These are phyloP conservation scores for Paramecium sonneborni DNA, from an alignment of 73 alveolate genomes.

Conservation along the genomic window DNA sequence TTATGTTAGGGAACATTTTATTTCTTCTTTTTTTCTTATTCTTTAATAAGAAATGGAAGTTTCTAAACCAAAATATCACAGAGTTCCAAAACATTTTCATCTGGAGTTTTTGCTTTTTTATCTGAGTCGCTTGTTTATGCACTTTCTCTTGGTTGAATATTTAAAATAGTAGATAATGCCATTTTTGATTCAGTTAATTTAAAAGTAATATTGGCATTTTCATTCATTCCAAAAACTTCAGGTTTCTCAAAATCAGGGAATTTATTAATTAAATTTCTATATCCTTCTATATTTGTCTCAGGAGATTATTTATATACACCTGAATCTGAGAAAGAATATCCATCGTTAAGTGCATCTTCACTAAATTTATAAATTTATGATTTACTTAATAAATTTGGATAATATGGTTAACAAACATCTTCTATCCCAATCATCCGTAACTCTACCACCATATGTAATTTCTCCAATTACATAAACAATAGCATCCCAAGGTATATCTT, in stretches of 20 bases:
- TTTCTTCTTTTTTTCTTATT: conserved; percentile 66
- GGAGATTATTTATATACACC: conserved; percentile 73
- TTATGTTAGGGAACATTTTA: conserved; percentile 72
- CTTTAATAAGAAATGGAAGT: conserved; percentile 57
- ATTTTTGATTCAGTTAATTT: conserved; percentile 43
- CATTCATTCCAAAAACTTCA: conserved; percentile 96
- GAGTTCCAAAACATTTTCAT: conserved; percentile 48
- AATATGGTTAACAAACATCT: conserved; percentile 90
- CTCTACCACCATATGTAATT: conserved; percentile 98
- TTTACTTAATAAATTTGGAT: conserved; percentile 65
- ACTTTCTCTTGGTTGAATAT: conserved; percentile 59
- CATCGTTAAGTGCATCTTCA: conserved; percentile 86
- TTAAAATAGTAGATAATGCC: conserved; percentile 24
- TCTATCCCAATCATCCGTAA: conserved; percentile 97
- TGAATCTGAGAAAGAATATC: conserved; percentile 70
- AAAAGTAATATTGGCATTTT: conserved; percentile 96
- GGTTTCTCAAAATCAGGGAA: conserved; percentile 95
- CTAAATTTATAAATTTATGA: conserved; percentile 30
- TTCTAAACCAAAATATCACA: conserved; percentile 28
- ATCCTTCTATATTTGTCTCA: conserved; percentile 63
- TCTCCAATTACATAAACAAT: conserved; percentile 91
- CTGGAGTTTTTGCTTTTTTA: conserved; percentile 48
- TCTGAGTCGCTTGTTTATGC: not conserved
- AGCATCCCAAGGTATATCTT: conserved; percentile 94
- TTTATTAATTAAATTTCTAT: conserved; percentile 72